A percentile compares a stretch with the other conserved stretches of the same genome.
Conservation (phyloP, 1,284 basidiomycete genomes). For the Cystobasidiaceae sp. region DNA sequence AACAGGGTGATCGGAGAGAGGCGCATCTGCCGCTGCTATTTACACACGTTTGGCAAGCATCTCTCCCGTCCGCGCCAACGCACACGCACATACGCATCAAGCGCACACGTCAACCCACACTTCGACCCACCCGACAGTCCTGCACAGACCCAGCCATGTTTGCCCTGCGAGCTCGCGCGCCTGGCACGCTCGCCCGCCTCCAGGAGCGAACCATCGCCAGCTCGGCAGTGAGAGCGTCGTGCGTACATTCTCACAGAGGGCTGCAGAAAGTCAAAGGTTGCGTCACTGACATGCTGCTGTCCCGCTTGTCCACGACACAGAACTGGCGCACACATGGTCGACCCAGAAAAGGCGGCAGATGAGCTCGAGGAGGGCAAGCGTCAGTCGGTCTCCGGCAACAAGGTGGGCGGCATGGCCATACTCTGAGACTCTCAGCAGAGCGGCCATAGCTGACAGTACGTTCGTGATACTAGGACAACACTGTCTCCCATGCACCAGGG, state of each 20-base stretch:
- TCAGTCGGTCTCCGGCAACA: constrained; percentile 15
- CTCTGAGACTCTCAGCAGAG: too few species aligned
- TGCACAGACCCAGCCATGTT: neutral
- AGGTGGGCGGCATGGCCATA: constrained; percentile 23
- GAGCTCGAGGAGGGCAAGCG: constrained; percentile 19
- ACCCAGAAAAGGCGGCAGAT: constrained; percentile 21
- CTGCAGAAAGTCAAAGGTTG: too few species aligned
- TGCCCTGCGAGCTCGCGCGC: neutral
- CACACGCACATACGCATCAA: too few species aligned
- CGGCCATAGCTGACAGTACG: neutral
- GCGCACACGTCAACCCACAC: neutral
- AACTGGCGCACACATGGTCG: neutral
- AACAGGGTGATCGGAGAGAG: too few species aligned
- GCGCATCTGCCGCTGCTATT: too few species aligned
- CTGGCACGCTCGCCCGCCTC: neutral
- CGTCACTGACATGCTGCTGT: neutral
- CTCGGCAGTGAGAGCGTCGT: constrained; percentile 7
- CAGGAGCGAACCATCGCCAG: neutral
- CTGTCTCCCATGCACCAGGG: constrained; percentile 15
- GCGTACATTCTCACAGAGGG: neutral
- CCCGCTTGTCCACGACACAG: neutral
- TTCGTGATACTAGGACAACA: neutral
- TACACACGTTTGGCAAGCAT: too few species aligned
- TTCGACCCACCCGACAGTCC: neutral
- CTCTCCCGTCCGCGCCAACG: too few species aligned